These are phyloP conservation scores for Excoecaria cochinchinensis DNA, from an alignment of 345 rosid genomes.

Conservation along the genomic window DNA sequence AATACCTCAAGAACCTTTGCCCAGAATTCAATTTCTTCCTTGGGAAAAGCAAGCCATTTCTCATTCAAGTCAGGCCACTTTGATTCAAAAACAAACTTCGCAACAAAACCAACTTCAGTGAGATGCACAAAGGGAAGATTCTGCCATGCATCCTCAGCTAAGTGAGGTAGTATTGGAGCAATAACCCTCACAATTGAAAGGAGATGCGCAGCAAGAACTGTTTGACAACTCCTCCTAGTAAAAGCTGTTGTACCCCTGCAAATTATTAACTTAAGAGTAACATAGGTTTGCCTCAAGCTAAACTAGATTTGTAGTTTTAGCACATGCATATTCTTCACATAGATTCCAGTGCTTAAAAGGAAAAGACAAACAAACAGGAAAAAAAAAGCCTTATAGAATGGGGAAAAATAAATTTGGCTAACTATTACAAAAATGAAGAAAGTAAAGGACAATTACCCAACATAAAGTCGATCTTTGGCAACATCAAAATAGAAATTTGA, in stretches of 20 bases:
- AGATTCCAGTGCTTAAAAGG: background rate
- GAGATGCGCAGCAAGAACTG: conserved; percentile 88
- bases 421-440: conserved; percentile 1
- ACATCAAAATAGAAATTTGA: conserved; percentile 95
- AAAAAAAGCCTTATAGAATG: background rate
- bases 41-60: conserved; percentile 62
- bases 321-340: background rate
- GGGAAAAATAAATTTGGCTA: too few relatives aligned
- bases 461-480: conserved; percentile 94
- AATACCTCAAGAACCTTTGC: conserved; percentile 79
- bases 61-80: conserved; percentile 74
- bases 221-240: conserved; percentile 94
- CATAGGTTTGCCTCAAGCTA: background rate
- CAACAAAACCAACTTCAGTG: conserved; percentile 55
- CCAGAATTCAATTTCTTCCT: conserved; percentile 72
- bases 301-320: background rate
- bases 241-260: conserved; percentile 72
- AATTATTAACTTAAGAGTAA: conserved; percentile 17
- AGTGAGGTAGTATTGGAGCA: conserved; percentile 89
- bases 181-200: conserved; percentile 72
- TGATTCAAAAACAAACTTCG: conserved; percentile 75
- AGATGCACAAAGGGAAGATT: conserved; percentile 75
- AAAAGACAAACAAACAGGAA: background rate
- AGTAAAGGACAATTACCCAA: conserved; percentile 61
- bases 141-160: conserved; percentile 96